A percentile compares a stretch with the other conserved stretches of the same genome.
phyloP scores from a whole-genome alignment of 495 filamentous ascomycete species.

The Xylaria scruposa region DNA sequence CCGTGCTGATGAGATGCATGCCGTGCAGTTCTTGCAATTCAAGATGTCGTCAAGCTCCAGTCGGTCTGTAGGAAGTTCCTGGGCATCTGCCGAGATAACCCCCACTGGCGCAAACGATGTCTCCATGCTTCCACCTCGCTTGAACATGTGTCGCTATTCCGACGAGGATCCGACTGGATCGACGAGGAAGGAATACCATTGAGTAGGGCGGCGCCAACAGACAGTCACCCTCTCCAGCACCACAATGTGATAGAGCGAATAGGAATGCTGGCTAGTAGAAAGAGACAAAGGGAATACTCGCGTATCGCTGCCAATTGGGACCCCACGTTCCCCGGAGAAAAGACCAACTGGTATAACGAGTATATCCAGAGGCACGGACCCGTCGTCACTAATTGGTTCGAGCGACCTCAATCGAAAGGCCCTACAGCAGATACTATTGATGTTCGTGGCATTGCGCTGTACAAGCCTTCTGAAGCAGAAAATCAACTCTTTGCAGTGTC shows the following conservation, averaged over 20 bases:
- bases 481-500: constrained; percentile 70
- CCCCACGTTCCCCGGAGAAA: constrained; percentile 70
- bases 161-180: constrained; percentile 43
- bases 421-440: constrained; percentile 50
- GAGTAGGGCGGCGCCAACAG: constrained; percentile 43
- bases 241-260: constrained; percentile 33
- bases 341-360: constrained; percentile 83
- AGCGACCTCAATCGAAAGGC: constrained; percentile 57
- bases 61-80: constrained; percentile 71
- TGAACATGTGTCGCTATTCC: constrained; percentile 50
- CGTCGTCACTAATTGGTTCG: constrained; percentile 75
- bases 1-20: not conserved
- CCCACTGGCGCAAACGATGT: constrained; percentile 76
- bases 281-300: constrained; percentile 52
- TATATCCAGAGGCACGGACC: constrained; percentile 84
- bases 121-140: constrained; percentile 69
- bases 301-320: constrained; percentile 80
- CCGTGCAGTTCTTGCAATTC: constrained; percentile 67
- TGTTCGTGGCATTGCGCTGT: constrained; percentile 71
- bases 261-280: constrained; percentile 32
- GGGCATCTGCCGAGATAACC: constrained; percentile 74
- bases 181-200: constrained; percentile 42
- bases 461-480: constrained; percentile 50
- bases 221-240: constrained; percentile 35
- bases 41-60: constrained; percentile 74